Evolutionary conservation across 2,329 filamentous ascomycete genomes (phyloP).

Genomic region (Ceratocystis colombiana): DNA sequence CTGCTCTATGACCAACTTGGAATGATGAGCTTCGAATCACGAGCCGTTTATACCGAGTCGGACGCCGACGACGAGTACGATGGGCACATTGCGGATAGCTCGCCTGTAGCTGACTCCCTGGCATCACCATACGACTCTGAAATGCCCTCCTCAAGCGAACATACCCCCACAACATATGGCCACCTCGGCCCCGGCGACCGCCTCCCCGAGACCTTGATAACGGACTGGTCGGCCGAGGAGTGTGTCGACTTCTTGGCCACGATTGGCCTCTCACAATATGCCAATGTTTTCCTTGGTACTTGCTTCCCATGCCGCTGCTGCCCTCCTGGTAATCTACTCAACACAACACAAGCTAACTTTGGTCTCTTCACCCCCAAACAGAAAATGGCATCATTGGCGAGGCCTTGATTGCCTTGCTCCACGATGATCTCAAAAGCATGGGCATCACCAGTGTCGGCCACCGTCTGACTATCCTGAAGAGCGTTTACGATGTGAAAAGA

Average conservation of each 20-base stretch:
- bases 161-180: slow-evolving; percentile 70
- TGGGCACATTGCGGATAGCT: slow-evolving; percentile 57
- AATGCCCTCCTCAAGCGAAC: slow-evolving; percentile 56
- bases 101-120: slow-evolving; percentile 59
- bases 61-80: slow-evolving; percentile 79
- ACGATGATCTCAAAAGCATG: slow-evolving; percentile 92
- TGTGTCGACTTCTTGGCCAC: slow-evolving; percentile 79
- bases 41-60: slow-evolving; percentile 65
- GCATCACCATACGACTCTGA: slow-evolving; percentile 62
- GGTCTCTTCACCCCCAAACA: slow-evolving; percentile 33
- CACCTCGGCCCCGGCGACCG: slow-evolving; percentile 55
- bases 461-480: slow-evolving; percentile 87
- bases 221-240: slow-evolving; percentile 75
- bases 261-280: slow-evolving; percentile 73
- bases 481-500: slow-evolving; percentile 91
- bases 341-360: slow-evolving; percentile 11
- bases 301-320: not conserved
- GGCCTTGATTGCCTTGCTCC: slow-evolving; percentile 74
- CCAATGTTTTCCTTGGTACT: slow-evolving; percentile 68
- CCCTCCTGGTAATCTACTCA: not conserved
- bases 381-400: slow-evolving; percentile 94
- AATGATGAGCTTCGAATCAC: slow-evolving; percentile 52
- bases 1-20: slow-evolving; percentile 9
- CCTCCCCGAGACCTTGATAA: slow-evolving; percentile 64
- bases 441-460: slow-evolving; percentile 88